Percentiles rank a stretch among this genome's conserved stretches.
phyloP scores from a whole-genome alignment of 305 asterid species.

The Fraxinus floribunda region DNA sequence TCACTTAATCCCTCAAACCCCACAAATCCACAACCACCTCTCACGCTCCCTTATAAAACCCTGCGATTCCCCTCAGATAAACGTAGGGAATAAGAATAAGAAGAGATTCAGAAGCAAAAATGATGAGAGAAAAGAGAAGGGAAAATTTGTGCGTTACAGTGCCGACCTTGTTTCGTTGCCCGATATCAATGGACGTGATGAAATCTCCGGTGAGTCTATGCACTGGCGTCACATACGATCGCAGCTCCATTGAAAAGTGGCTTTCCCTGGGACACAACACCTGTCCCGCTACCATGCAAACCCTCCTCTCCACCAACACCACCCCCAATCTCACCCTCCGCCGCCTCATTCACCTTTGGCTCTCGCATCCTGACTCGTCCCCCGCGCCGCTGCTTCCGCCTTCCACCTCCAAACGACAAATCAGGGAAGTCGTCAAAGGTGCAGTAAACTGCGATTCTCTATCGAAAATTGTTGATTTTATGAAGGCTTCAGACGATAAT shows the following conservation, averaged over 20 bases:
- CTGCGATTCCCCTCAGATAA: not conserved
- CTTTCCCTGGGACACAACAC: conserved; percentile 83
- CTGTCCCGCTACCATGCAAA: conserved; percentile 93
- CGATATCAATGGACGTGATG: conserved; percentile 97
- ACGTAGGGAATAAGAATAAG: not conserved
- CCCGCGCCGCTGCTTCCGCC: conserved; percentile 24
- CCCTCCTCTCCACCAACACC: conserved; percentile 64
- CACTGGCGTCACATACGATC: conserved; percentile 95
- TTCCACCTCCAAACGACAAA: conserved; percentile 34
- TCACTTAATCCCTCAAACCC: not conserved
- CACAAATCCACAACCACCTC: not conserved
- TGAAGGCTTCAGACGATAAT: conserved; percentile 54
- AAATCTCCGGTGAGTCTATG: conserved; percentile 88
- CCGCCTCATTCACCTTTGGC: conserved; percentile 76
- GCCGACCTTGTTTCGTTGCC: conserved; percentile 79
- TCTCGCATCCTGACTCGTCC: conserved; percentile 41
- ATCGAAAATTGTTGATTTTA: conserved; percentile 40
- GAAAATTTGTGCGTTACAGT: conserved; percentile 61
- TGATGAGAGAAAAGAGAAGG: conserved; percentile 50
- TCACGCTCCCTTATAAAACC: conserved; percentile 4
- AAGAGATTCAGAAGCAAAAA: not conserved
- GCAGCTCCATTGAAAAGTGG: conserved; percentile 83
- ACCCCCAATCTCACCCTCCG: conserved; percentile 89
- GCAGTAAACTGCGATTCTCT: conserved; percentile 32
- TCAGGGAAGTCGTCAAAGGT: conserved; percentile 37